These are phyloP conservation scores for Cyamopsis tetragonoloba DNA, from an alignment of 306 rosid species.

Conservation along the genomic window DNA sequence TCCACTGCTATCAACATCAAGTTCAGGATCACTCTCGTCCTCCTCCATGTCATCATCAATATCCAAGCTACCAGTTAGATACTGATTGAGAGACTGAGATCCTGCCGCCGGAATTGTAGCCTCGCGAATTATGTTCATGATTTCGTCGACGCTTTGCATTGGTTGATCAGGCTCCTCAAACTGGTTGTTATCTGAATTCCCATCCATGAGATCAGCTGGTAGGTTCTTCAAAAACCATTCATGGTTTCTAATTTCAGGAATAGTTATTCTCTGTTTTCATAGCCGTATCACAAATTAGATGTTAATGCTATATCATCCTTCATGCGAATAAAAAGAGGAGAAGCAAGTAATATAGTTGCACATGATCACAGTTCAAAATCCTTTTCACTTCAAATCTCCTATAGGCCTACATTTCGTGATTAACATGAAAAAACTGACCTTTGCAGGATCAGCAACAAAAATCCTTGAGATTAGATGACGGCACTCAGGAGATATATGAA, in stretches of 20 bases:
- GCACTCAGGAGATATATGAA: slow-evolving; percentile 85
- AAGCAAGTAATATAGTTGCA: not conserved
- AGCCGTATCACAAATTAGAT: slow-evolving; percentile 6
- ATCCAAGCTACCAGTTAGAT: slow-evolving; percentile 79
- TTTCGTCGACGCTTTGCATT: slow-evolving; percentile 74
- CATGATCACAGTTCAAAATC: not conserved
- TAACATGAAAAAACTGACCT: slow-evolving; percentile 56
- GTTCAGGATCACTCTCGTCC: slow-evolving; percentile 81
- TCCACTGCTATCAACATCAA: slow-evolving; percentile 90
- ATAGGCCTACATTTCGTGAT: no score
- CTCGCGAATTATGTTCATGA: slow-evolving; percentile 84
- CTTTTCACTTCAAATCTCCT: not conserved
- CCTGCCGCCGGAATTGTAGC: slow-evolving; percentile 86
- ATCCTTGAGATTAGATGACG: slow-evolving; percentile 84
- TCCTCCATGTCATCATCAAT: slow-evolving; percentile 93
- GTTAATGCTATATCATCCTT: slow-evolving; percentile 2
- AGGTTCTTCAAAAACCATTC: slow-evolving; percentile 94
- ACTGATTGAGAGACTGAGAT: slow-evolving; percentile 56
- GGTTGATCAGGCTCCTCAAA: slow-evolving; percentile 91
- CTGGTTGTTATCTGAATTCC: slow-evolving; percentile 41
- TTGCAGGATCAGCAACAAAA: slow-evolving; percentile 80
- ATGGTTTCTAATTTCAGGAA: slow-evolving; percentile 79
- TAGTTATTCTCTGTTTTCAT: slow-evolving; percentile 74
- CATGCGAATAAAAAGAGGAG: not conserved
- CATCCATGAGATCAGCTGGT: slow-evolving; percentile 80